Percentiles rank a stretch among this genome's conserved stretches.
Conservation (phyloP, 805 yeast genomes). For the Suhomyces canberraensis region DNA sequence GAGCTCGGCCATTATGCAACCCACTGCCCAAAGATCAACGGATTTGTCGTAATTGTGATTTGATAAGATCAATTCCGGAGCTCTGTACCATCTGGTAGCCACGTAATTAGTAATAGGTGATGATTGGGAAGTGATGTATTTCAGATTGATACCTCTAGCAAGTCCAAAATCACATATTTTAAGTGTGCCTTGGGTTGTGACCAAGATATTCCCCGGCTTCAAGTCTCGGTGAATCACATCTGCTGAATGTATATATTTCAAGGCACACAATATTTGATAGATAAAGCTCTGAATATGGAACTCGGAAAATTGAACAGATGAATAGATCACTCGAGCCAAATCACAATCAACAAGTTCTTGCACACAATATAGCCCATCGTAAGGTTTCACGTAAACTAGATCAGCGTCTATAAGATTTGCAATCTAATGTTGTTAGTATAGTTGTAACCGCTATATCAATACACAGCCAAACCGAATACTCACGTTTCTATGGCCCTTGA, state of each 20-base stretch:
- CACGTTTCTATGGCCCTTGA: constrained; percentile 80
- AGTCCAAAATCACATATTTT: constrained; percentile 94
- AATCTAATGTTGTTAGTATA: constrained; percentile 40
- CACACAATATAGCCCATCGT: constrained; percentile 83
- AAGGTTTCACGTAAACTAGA: constrained; percentile 60
- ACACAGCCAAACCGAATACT: too few relatives aligned
- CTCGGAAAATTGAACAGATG: constrained; percentile 74
- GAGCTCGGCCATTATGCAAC: constrained; percentile 84
- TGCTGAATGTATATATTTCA: constrained; percentile 87
- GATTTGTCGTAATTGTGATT: constrained; percentile 56
- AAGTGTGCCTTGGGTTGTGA: constrained; percentile 66
- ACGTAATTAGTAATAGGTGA: constrained; percentile 75
- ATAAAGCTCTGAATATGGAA: constrained; percentile 73
- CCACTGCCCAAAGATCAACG: constrained; percentile 92
- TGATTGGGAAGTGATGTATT: constrained; percentile 27
- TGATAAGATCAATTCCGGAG: constrained; percentile 81
- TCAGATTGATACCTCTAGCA: constrained; percentile 66
- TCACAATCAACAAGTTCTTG: constrained; percentile 85
- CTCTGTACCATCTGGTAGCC: constrained; percentile 94
- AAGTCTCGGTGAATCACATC: constrained; percentile 90
- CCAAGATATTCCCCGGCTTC: constrained; percentile 86
- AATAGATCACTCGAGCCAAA: constrained; percentile 74
- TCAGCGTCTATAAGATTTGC: constrained; percentile 73
- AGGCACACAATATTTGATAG: constrained; percentile 82
- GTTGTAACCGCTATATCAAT: background rate